A percentile compares a stretch with the other conserved stretches of the same genome.
Evolutionary conservation across 441 rosid genomes (phyloP).

Genomic region (Aleurites moluccanus): DNA sequence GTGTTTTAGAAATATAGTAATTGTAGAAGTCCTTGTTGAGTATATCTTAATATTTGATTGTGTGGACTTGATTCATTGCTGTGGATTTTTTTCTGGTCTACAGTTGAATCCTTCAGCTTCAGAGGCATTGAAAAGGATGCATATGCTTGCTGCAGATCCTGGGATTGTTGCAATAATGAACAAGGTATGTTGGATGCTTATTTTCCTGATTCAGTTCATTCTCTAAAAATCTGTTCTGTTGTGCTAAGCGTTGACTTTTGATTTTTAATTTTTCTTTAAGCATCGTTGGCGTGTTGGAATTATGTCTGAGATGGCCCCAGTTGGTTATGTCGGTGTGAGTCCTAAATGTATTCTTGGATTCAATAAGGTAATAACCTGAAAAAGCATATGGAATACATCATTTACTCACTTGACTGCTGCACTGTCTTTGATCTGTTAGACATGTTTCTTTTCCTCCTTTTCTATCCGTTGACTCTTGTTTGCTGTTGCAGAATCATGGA

Average conservation of each 20-base stretch:
- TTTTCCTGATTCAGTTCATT: constrained; percentile 13
- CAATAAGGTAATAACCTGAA: constrained; percentile 62
- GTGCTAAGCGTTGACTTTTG: constrained; percentile 17
- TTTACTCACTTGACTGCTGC: not conserved
- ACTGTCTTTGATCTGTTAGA: not conserved
- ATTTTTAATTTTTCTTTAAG: constrained; percentile 33
- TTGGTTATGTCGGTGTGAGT: constrained; percentile 94
- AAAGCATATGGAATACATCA: constrained; percentile 10
- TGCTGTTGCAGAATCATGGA: constrained; percentile 71
- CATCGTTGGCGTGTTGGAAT: constrained; percentile 85
- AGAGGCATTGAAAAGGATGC: constrained; percentile 91
- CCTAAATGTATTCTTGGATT: constrained; percentile 87
- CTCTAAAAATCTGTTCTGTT: constrained; percentile 16
- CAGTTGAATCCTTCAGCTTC: constrained; percentile 87
- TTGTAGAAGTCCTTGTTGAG: not conserved
- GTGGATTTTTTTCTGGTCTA: constrained; percentile 10
- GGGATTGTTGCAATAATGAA: constrained; percentile 91
- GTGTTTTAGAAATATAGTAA: not conserved
- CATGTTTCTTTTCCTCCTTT: not conserved
- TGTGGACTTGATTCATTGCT: not conserved
- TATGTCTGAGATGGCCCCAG: constrained; percentile 97
- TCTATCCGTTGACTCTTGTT: constrained; percentile 20
- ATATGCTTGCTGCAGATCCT: constrained; percentile 95
- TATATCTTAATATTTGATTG: not conserved
- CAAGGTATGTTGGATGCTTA: constrained; percentile 48